These are phyloP conservation scores for Kurtzmaniella cleridarum DNA, from an alignment of 805 yeast genomes.

Conservation along the genomic window DNA sequence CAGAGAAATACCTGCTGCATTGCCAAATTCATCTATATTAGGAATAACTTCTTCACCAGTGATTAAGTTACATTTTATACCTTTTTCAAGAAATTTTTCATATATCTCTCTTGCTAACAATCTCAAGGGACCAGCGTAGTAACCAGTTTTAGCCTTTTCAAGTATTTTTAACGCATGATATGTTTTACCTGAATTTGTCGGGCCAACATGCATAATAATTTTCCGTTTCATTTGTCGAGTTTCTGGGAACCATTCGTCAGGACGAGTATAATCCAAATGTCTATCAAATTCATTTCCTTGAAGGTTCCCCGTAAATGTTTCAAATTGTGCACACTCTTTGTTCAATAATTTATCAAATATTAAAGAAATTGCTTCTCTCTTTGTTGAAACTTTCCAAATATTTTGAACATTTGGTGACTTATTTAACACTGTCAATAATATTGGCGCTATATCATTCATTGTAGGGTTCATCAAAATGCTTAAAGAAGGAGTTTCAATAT, in stretches of 20 bases:
- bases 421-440: conserved; percentile 14
- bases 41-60: conserved; percentile 95
- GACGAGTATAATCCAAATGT: conserved; percentile 27
- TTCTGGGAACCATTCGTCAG: conserved; percentile 69
- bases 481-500: too few relatives aligned
- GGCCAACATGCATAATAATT: conserved; percentile 92
- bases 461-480: conserved; percentile 21
- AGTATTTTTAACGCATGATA: conserved; percentile 71
- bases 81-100: conserved; percentile 67
- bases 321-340: conserved; percentile 11
- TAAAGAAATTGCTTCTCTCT: conserved; percentile 14
- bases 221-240: conserved; percentile 78
- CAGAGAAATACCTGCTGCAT: conserved; percentile 67
- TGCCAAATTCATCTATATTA: conserved; percentile 63
- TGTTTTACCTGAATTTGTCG: conserved; percentile 95
- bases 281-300: background rate
- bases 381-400: conserved; percentile 12
- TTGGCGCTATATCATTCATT: conserved; percentile 13
- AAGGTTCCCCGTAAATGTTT: background rate
- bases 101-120: conserved; percentile 87
- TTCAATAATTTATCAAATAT: conserved; percentile 20
- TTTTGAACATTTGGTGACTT: conserved; percentile 15
- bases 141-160: conserved; percentile 64
- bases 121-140: conserved; percentile 92
- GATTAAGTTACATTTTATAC: conserved; percentile 69